Evolutionary conservation across 768 basidiomycete species (phyloP), one percentile per base, ranked within the genome.

Genomic region (Termitomyces bulborhizus): DNA sequence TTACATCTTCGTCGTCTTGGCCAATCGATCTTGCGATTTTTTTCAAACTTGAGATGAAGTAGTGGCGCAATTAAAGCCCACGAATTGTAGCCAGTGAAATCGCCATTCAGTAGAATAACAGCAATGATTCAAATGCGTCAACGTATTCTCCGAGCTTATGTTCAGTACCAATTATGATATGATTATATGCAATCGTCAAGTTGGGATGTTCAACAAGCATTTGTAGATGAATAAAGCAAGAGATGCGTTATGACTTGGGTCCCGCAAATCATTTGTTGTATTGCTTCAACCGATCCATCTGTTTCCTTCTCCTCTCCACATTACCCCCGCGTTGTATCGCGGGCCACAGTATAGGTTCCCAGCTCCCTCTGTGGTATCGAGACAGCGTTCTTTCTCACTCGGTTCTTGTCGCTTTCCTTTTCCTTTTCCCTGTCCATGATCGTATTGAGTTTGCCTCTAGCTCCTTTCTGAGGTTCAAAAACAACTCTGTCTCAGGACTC

Each of bases 331-430:
- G 51, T 79, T 84, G 51, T 68, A 62, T 62, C 70, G 80, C 6
- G 92, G 40, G 91, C 92, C 26, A 93, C 81, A 0, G 87, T 88
- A 69, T 92, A 95, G 56, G 75, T 86, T 49, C 86, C 85, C 15
- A 92, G 65, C 55, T 88, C 81, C 51, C 85, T 73, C 67, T 88
- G 81, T 2, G 93, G 92, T 54, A 95, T 92, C 73, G 81, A 79
- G 34, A 93, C 92, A 3, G 88, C 88, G 53, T 93, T 89, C 76
- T 82, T 85, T 66, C 83, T 77, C 52, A 86, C 80, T 18, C 84
- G 75, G 46, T 79, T 76, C 74, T 82, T 88, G 61, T 92, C 90
- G 56, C 70, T 75, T 62, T 84, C 83, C 65, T 77, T 81, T 32
- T n/a, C n/a, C n/a, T n/a, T n/a, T n/a, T n/a, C n/a, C n/a, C n/a